Base-by-base conservation (phyloP, 2,329 filamentous ascomycete species). In the Nemania bipapillata region DNA sequence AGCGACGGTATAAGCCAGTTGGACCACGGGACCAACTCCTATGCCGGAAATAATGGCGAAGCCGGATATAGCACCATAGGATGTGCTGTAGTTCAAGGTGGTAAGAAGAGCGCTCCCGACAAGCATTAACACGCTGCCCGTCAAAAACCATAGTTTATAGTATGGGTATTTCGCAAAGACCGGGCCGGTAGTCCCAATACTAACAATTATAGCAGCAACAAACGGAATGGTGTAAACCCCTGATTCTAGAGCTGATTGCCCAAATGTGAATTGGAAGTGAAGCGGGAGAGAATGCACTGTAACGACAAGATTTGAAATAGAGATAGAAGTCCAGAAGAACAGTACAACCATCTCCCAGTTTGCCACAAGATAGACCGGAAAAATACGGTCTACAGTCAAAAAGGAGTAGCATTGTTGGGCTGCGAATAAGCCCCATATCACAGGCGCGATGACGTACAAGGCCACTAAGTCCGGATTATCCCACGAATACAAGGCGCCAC, bases 1-100 rank as follows among this genome's bases (percentile, higher is more conserved):
- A n/a, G 26, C 67, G 11, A 72, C 67, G 1, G 61, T 72, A 24
- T 45, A 72, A 22, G 40, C 42, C 0, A 70, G 56, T 17, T 72
- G 61, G 9, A 72, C 47, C 5, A 68, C 30, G 1, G 67, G 67
- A 3, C 56, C 70, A 3, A 22, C 20, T 6, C 70, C 64, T 15
- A 70, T 9, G 3, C 70, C 67, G 7, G 40, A 15, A n/a, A 72
- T 65, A 20, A 72, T 35, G n/a, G 64, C 59, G 3, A 24, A 68
- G 0, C 63, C 70, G 67, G 32, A 5, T 9, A 70, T 62, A 9
- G 58, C 26, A 2, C 35, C 60, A 9, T 22, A 20, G 11, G 64
- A 47, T 4, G 69, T 69, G 11, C 37, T 52, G 32, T 68, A 68
- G 12, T 65, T 50, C 9, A 70, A 32, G 8, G 57, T 64, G 1